Percentiles rank a stretch among this genome's conserved stretches.
These are phyloP conservation scores for Irpex sp. DNA, from an alignment of 1,284 basidiomycete genomes.

Conservation along the genomic window DNA sequence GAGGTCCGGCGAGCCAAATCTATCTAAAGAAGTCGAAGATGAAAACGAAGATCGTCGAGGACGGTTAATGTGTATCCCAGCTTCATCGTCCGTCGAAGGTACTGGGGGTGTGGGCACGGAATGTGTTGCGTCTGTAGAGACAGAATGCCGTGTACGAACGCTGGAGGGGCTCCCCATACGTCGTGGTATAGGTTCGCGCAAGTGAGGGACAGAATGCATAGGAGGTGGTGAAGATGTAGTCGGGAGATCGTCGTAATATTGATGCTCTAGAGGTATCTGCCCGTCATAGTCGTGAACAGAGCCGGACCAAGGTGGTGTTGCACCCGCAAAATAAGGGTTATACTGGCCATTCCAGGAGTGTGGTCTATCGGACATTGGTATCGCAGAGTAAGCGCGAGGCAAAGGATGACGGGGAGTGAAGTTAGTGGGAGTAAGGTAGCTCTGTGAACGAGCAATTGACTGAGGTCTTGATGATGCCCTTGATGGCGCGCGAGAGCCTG, in stretches of 20 bases:
- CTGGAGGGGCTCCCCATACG: constrained; percentile 27
- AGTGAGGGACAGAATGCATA: constrained; percentile 19
- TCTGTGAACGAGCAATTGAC: constrained; percentile 1
- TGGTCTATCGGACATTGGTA: constrained; percentile 9
- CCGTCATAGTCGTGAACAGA: constrained; percentile 12
- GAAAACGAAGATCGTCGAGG: constrained; percentile 26
- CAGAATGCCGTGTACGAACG: constrained; percentile 24
- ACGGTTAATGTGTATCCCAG: constrained; percentile 22
- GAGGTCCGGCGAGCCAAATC: constrained; percentile 34
- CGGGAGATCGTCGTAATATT: constrained; percentile 2
- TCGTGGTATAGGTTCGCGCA: constrained; percentile 18
- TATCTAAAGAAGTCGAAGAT: constrained; percentile 33
- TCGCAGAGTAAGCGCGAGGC: neutral
- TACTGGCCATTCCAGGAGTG: constrained; percentile 21
- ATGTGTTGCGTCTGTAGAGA: constrained; percentile 27
- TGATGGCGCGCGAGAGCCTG: constrained; percentile 7
- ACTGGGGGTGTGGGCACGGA: constrained; percentile 27
- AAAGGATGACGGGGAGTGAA: neutral
- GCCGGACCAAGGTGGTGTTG: constrained; percentile 17
- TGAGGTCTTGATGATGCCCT: constrained; percentile 8
- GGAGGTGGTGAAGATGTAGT: constrained; percentile 10
- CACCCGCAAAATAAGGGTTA: constrained; percentile 27
- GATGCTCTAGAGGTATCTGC: neutral
- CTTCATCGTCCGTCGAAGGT: constrained; percentile 19
- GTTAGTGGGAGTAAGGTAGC: neutral